phyloP scores from a whole-genome alignment of 306 rosid genomes.

The Dalbergia oliveri region DNA sequence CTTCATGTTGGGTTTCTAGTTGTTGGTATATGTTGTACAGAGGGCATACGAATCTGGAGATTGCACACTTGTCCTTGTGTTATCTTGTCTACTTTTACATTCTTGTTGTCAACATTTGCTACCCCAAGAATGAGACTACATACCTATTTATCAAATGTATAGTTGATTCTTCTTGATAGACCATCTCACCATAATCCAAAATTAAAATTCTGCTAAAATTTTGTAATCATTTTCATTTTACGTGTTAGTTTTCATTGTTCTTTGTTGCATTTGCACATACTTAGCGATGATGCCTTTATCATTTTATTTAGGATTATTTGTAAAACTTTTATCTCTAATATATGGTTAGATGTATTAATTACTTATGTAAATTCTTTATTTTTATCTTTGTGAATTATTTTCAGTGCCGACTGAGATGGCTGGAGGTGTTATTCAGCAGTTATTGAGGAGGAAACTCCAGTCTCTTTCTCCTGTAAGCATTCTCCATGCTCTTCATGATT shows the following conservation, averaged over 20 bases:
- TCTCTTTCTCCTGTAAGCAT: conserved; percentile 67
- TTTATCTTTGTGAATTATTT: too few relatives aligned
- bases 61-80: not conserved
- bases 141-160: not conserved
- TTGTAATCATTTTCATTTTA: too few relatives aligned
- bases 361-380: too few relatives aligned
- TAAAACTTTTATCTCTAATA: too few relatives aligned
- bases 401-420: not conserved
- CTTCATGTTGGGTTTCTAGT: not conserved
- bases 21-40: not conserved
- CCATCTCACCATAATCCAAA: not conserved
- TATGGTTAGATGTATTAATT: too few relatives aligned
- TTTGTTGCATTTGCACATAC: not conserved
- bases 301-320: not conserved
- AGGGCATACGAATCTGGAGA: not conserved
- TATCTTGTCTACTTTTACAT: not conserved
- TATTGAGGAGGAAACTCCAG: conserved; percentile 24
- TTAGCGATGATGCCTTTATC: not conserved
- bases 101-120: not conserved
- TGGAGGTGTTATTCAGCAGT: not conserved
- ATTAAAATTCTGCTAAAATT: too few relatives aligned
- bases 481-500: conserved; percentile 29
- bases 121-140: not conserved
- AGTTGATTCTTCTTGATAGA: not conserved
- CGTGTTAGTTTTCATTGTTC: too few relatives aligned